Conservation (phyloP, 2,329 filamentous ascomycete species). For the Teratosphaeria nubilosa region DNA sequence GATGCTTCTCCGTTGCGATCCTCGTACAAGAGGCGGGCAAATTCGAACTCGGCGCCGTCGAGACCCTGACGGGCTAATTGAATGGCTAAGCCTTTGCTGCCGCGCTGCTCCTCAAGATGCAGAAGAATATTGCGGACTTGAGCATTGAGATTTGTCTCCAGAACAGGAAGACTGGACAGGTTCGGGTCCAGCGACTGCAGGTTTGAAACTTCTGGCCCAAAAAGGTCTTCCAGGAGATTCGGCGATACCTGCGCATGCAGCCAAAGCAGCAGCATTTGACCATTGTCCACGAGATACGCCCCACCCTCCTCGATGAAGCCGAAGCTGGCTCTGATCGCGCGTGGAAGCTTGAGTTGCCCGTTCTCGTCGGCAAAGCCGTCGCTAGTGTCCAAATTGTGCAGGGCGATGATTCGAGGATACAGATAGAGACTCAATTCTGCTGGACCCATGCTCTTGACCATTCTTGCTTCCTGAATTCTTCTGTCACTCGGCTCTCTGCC, state of each 20-base stretch:
- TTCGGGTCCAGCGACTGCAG: slow-evolving; percentile 75
- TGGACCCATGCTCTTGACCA: slow-evolving; percentile 79
- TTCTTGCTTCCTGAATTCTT: slow-evolving; percentile 79
- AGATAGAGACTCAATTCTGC: slow-evolving; percentile 83
- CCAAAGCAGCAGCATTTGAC: slow-evolving; percentile 86
- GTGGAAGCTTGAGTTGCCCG: slow-evolving; percentile 77
- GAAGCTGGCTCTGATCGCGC: slow-evolving; percentile 71
- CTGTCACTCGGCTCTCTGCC: slow-evolving; percentile 85
- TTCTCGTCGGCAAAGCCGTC: slow-evolving; percentile 92
- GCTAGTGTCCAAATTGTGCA: slow-evolving; percentile 78
- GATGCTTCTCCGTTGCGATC: slow-evolving; percentile 96
- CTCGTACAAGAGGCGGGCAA: slow-evolving; percentile 81
- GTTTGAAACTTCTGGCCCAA: slow-evolving; percentile 62
- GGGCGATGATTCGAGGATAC: slow-evolving; percentile 83
- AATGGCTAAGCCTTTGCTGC: slow-evolving; percentile 77
- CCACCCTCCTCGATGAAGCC: slow-evolving; percentile 83
- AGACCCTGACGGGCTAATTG: slow-evolving; percentile 87
- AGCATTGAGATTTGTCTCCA: slow-evolving; percentile 87
- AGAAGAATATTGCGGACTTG: slow-evolving; percentile 91
- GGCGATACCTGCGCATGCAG: slow-evolving; percentile 86
- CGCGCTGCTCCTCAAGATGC: slow-evolving; percentile 69
- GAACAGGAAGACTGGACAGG: slow-evolving; percentile 64
- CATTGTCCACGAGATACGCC: slow-evolving; percentile 90
- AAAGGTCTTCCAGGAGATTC: slow-evolving; percentile 81
- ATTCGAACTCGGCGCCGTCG: slow-evolving; percentile 93